Evolutionary conservation across 1,284 basidiomycete species (phyloP).

Genomic region (Microbotryomycetes sp.): DNA sequence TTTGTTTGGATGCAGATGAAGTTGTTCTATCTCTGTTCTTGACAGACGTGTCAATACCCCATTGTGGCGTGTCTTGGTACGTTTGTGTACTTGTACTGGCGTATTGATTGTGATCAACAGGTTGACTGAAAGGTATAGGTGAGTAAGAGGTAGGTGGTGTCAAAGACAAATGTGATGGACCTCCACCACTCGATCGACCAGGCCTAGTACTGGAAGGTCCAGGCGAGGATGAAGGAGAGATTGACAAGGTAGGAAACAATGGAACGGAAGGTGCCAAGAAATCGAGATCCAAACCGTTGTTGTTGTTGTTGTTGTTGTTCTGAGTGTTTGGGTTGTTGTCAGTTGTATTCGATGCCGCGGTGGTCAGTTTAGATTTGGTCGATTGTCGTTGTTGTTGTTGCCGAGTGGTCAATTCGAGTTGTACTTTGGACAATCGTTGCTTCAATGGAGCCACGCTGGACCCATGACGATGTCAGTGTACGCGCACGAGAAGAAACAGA

Average conservation of each 20-base stretch:
- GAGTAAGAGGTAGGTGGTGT: not conserved
- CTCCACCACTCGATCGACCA: too few species aligned
- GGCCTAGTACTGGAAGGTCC: too few species aligned
- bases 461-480: too few species aligned
- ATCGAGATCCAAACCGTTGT: not conserved
- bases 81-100: not conserved
- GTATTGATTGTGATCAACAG: not conserved
- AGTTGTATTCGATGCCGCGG: too few species aligned
- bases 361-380: not conserved
- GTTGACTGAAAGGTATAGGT: not conserved
- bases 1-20: not conserved
- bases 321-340: too few species aligned
- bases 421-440: not conserved
- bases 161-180: too few species aligned
- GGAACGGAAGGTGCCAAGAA: conserved; percentile 7
- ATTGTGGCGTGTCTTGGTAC: not conserved
- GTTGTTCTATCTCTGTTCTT: not conserved
- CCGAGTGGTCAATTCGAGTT: not conserved
- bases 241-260: not conserved
- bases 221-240: conserved; percentile 1
- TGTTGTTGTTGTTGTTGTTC: too few species aligned
- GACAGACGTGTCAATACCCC: not conserved
- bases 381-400: not conserved
- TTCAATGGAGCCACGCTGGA: not conserved
- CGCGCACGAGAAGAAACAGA: too few species aligned